Evolutionary conservation across 2,329 filamentous ascomycete species (phyloP), one percentile per base, ranked within the genome.

Genomic region (Aspergillus uvarum): DNA sequence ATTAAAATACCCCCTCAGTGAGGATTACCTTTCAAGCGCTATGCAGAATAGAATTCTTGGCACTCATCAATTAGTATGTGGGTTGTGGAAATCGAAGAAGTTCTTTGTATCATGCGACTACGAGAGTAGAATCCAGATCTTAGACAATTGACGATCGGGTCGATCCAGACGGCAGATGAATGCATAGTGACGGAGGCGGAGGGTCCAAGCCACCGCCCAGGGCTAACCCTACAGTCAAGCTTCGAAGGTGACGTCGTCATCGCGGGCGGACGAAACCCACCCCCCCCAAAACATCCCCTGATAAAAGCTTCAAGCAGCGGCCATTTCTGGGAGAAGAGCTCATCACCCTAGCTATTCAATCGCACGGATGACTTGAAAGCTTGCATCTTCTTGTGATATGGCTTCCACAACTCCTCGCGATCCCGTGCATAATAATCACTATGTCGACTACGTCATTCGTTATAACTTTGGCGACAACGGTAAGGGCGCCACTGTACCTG

Each of bases 371-470:
- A 44, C 38, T 19, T 44, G 7, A 19, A n/a, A 44, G 14, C 16
- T 19, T 16, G 5, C 2, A 44, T 19, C 5, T 44, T 1, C 38
- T 19, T 16, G 2, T 44, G 38, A 54, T 60, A 76, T 76, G 74
- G 66, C 72, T 62, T 66, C 70, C 42, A 52, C 65, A n/a, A 61
- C 65, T 16, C 67, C 70, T 51, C 61, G 56, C 55, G 68, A 72
- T 54, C 63, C 67, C 32, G 63, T 66, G 24, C 75, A 81, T 66
- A 79, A 77, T 59, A 89, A 88, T 67, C 82, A 88, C 73, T 82
- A 91, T 66, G 92, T 96, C 64, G 93, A 97, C 82, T 97, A 92
- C 81, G 92, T 96, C 64, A 86, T 98, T 66, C 85, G 87, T 71
- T 96, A 91, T 78, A 84, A 87, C 66, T 89, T 94, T 69, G 84